Conservation (phyloP, 371 early-diverging fungal species). For the Apophysomyces elegans region DNA sequence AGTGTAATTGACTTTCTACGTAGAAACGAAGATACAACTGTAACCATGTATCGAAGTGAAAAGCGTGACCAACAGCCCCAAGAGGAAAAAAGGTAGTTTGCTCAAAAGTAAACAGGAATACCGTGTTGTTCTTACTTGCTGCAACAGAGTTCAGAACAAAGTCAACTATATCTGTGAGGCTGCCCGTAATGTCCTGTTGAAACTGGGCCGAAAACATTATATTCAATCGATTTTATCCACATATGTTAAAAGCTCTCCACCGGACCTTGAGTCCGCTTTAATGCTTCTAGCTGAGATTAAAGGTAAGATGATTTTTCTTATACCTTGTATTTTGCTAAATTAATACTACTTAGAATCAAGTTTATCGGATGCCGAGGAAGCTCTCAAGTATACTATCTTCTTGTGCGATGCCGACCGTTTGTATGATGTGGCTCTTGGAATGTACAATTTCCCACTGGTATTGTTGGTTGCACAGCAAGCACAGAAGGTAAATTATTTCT, state of each 20-base stretch:
- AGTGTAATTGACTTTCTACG: neutral
- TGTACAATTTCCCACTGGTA: slow-evolving; percentile 92
- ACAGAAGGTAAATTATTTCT: slow-evolving; percentile 60
- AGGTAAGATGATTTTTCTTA: slow-evolving; percentile 27
- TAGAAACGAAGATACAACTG: slow-evolving; percentile 70
- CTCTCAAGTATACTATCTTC: slow-evolving; percentile 91
- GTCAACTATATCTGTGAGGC: slow-evolving; percentile 81
- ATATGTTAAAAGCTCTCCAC: slow-evolving; percentile 82
- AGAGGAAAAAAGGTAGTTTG: slow-evolving; percentile 11
- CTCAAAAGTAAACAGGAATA: neutral
- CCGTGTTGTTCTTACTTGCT: neutral
- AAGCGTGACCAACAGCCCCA: slow-evolving; percentile 20
- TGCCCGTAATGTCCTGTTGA: slow-evolving; percentile 68
- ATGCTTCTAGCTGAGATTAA: slow-evolving; percentile 63
- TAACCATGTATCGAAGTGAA: slow-evolving; percentile 64
- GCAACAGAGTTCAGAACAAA: slow-evolving; percentile 54
- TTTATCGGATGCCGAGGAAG: slow-evolving; percentile 74
- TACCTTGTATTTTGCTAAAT: slow-evolving; percentile 17
- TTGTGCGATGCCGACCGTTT: slow-evolving; percentile 86
- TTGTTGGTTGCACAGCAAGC: slow-evolving; percentile 95
- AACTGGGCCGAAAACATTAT: slow-evolving; percentile 63
- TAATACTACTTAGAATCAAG: slow-evolving; percentile 41
- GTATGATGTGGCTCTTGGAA: slow-evolving; percentile 91
- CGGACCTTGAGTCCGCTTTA: slow-evolving; percentile 86
- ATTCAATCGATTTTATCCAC: slow-evolving; percentile 87